Percentiles rank a stretch among this genome's conserved stretches.
Conservation (phyloP, 2,329 filamentous ascomycete species). For the Clonostachys byssicola region DNA sequence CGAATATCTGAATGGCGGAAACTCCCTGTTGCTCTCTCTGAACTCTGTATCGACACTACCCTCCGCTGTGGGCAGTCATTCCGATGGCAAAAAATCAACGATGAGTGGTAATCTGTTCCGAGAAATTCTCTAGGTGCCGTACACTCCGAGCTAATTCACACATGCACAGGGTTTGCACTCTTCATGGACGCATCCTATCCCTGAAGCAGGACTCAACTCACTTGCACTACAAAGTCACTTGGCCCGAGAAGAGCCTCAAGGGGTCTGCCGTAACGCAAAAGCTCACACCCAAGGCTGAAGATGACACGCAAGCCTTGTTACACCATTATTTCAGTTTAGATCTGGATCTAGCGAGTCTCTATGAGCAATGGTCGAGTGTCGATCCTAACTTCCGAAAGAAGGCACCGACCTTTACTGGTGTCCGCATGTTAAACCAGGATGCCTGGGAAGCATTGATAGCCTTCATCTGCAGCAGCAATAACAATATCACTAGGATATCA, state of each 20-base stretch:
- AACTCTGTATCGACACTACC: slow-evolving; percentile 92
- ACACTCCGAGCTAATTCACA: slow-evolving; percentile 5
- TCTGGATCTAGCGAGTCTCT: slow-evolving; percentile 71
- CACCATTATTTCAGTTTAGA: slow-evolving; percentile 83
- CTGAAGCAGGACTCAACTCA: slow-evolving; percentile 76
- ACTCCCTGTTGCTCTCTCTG: slow-evolving; percentile 74
- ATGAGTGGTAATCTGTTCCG: slow-evolving; percentile 64
- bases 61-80: slow-evolving; percentile 95
- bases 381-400: slow-evolving; percentile 88
- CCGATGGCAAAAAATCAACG: slow-evolving; percentile 81
- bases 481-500: slow-evolving; percentile 92
- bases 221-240: slow-evolving; percentile 76
- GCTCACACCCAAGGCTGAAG: slow-evolving; percentile 42
- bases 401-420: slow-evolving; percentile 82
- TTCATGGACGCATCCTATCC: slow-evolving; percentile 80
- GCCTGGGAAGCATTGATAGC: slow-evolving; percentile 91
- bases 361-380: slow-evolving; percentile 79
- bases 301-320: slow-evolving; percentile 72
- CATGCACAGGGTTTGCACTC: slow-evolving; percentile 64
- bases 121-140: no score
- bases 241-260: slow-evolving; percentile 27
- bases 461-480: slow-evolving; percentile 99
- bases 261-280: slow-evolving; percentile 4
- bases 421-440: slow-evolving; percentile 90
- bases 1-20: slow-evolving; percentile 78